These are phyloP conservation scores for Neofusicoccum sp. DNA, from an alignment of 2,329 filamentous ascomycete genomes.

Conservation along the genomic window DNA sequence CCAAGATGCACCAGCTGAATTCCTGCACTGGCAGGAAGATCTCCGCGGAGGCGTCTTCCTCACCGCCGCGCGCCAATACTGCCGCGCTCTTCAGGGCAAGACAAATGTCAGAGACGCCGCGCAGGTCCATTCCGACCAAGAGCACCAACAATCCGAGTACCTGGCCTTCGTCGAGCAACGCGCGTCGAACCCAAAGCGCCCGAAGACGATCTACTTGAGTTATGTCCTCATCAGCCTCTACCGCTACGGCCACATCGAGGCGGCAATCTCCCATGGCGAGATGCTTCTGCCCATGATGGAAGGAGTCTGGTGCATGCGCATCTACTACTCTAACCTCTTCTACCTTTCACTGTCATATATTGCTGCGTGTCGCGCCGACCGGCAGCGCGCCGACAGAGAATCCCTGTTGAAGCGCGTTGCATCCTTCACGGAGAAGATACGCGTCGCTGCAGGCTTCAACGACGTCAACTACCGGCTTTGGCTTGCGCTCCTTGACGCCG, in stretches of 20 bases:
- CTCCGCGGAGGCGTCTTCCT: slow-evolving; percentile 69
- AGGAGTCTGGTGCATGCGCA: slow-evolving; percentile 45
- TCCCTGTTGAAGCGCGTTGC: slow-evolving; percentile 55
- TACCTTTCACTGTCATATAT: slow-evolving; percentile 44
- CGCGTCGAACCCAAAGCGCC: slow-evolving; percentile 59
- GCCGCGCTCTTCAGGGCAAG: slow-evolving; percentile 72
- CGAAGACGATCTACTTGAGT: slow-evolving; percentile 66
- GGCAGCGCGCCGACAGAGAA: slow-evolving; percentile 38
- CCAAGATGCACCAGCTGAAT: slow-evolving; percentile 69
- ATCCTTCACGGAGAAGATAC: slow-evolving; percentile 59
- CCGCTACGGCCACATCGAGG: slow-evolving; percentile 43
- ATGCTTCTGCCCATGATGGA: slow-evolving; percentile 40
- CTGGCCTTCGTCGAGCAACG: slow-evolving; percentile 51
- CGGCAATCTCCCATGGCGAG: slow-evolving; percentile 44
- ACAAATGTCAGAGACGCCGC: slow-evolving; percentile 54
- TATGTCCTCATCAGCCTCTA: slow-evolving; percentile 44
- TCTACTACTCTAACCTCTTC: slow-evolving; percentile 43
- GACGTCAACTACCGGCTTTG: slow-evolving; percentile 71
- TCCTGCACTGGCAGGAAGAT: slow-evolving; percentile 69
- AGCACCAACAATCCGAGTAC: slow-evolving; percentile 60
- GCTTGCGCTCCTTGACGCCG: slow-evolving; percentile 66
- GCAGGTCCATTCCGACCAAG: slow-evolving; percentile 65
- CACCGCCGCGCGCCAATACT: slow-evolving; percentile 63
- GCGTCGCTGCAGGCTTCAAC: slow-evolving; percentile 62
- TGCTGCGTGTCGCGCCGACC: slow-evolving; percentile 38